Percentiles rank a stretch among this genome's conserved stretches.
These are phyloP conservation scores for Candida ponderosae DNA, from an alignment of 805 yeast genomes.

Conservation along the genomic window DNA sequence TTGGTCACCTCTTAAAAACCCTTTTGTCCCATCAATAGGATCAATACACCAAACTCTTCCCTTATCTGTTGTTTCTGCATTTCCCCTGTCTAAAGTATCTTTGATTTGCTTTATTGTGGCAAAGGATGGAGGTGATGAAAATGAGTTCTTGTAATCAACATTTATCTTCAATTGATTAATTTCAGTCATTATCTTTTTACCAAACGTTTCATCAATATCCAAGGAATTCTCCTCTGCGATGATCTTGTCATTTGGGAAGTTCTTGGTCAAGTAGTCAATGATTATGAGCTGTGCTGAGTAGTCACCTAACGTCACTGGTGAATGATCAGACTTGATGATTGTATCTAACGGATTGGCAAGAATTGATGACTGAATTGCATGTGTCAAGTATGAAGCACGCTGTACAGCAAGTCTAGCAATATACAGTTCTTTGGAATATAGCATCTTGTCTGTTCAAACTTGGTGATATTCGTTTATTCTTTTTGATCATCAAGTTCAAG, in stretches of 20 bases:
- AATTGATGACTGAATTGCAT: conserved; percentile 49
- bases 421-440: conserved; percentile 57
- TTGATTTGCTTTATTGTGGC: conserved; percentile 40
- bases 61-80: conserved; percentile 64
- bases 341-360: conserved; percentile 42
- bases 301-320: conserved; percentile 96
- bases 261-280: conserved; percentile 69
- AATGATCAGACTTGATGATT: conserved; percentile 75
- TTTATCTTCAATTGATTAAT: conserved; percentile 34
- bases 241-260: conserved; percentile 78
- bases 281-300: conserved; percentile 93
- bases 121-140: conserved; percentile 29
- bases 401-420: conserved; percentile 88
- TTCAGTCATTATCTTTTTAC: conserved; percentile 49
- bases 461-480: too few species aligned
- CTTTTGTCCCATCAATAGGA: conserved; percentile 98
- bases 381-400: conserved; percentile 74
- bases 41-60: conserved; percentile 97
- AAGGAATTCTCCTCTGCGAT: conserved; percentile 93
- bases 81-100: conserved; percentile 70
- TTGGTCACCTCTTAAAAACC: conserved; percentile 92
- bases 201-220: conserved; percentile 47
- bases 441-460: conserved; percentile 10
- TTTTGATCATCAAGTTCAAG: too few species aligned
- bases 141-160: conserved; percentile 25